Conservation (phyloP, 129 eudicot species). For the Kitagawia praeruptora region DNA sequence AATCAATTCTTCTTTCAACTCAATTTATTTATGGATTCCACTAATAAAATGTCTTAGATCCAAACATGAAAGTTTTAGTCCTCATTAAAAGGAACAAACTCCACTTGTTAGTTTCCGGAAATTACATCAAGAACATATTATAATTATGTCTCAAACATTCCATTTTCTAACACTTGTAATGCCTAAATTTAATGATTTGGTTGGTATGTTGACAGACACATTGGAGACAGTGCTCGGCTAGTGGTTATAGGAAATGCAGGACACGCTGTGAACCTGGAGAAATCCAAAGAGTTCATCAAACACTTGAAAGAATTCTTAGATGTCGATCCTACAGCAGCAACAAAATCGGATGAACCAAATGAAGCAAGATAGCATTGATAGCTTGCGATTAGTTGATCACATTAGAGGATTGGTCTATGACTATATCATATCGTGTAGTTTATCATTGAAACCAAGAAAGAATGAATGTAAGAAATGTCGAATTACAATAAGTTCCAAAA, state of each 20-base stretch:
- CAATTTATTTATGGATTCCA: too few species aligned
- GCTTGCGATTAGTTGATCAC: too few species aligned
- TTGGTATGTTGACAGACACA: slow-evolving; percentile 35
- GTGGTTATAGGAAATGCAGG: slow-evolving; percentile 68
- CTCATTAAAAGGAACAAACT: too few species aligned
- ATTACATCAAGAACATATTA: too few species aligned
- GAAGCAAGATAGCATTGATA: background rate
- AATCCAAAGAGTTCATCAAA: slow-evolving; percentile 57
- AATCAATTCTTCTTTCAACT: too few species aligned
- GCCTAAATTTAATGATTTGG: background rate
- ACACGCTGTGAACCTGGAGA: slow-evolving; percentile 73
- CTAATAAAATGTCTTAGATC: too few species aligned
- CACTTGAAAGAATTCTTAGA: slow-evolving; percentile 58
- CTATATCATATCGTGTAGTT: too few species aligned
- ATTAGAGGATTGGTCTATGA: too few species aligned
- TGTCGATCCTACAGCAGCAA: slow-evolving; percentile 3
- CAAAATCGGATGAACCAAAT: background rate
- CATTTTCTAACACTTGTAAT: too few species aligned
- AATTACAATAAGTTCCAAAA: background rate
- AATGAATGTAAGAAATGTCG: background rate
- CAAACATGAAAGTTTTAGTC: too few species aligned
- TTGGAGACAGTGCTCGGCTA: slow-evolving; percentile 54
- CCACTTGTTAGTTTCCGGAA: too few species aligned
- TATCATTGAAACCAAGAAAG: background rate
- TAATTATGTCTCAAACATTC: too few species aligned